Conservation (phyloP, 2,329 filamentous ascomycete genomes). For the Fusarium chlamydosporum region DNA sequence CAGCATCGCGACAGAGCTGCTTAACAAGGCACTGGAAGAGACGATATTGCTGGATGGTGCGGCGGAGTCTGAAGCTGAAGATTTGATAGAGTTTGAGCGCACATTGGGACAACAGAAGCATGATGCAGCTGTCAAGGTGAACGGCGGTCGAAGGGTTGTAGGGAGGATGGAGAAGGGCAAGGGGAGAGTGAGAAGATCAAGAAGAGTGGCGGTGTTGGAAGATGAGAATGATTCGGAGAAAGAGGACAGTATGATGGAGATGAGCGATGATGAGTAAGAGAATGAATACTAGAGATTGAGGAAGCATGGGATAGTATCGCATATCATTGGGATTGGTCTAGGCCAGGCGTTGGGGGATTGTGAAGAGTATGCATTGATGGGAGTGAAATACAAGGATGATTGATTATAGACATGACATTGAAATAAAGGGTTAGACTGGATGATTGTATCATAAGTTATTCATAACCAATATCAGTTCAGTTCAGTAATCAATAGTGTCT, state of each 20-base stretch:
- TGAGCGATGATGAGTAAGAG: constrained; percentile 66
- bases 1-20: constrained; percentile 82
- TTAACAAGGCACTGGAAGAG: constrained; percentile 79
- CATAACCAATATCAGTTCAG: not conserved
- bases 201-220: constrained; percentile 54
- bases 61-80: constrained; percentile 63
- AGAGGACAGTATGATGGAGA: constrained; percentile 67
- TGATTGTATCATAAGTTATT: not conserved
- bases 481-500: not conserved
- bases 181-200: constrained; percentile 58
- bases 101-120: constrained; percentile 64
- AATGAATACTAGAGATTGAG: not conserved
- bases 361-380: constrained; percentile 18
- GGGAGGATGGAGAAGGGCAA: constrained; percentile 60
- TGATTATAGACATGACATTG: not conserved
- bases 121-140: constrained; percentile 59
- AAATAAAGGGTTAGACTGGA: not conserved
- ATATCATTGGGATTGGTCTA: constrained; percentile 30
- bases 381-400: not conserved
- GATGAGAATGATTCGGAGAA: constrained; percentile 55
- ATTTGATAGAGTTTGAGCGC: constrained; percentile 66
- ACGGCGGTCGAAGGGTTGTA: constrained; percentile 49
- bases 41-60: constrained; percentile 64
- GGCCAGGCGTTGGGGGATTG: constrained; percentile 36
- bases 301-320: constrained; percentile 20